These are phyloP conservation scores for Lentinula guzmanii DNA, from an alignment of 768 basidiomycete genomes.

Conservation along the genomic window DNA sequence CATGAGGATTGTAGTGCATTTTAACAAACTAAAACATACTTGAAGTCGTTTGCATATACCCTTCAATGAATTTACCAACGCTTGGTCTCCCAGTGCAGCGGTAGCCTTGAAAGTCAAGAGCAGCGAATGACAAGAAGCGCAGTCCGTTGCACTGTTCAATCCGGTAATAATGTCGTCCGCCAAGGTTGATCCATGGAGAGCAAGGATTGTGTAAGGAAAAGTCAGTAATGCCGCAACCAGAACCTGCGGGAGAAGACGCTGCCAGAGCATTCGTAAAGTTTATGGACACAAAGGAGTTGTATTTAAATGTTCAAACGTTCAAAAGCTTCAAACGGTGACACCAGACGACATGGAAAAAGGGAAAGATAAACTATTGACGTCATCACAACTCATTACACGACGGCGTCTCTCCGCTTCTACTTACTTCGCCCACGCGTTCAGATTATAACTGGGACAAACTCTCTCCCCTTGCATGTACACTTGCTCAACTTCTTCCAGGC, in stretches of 20 bases:
- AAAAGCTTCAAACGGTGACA: background rate
- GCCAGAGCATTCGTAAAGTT: background rate
- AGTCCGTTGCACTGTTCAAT: conserved; percentile 39
- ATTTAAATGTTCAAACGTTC: background rate
- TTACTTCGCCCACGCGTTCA: too few species aligned
- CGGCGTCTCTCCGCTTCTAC: too few species aligned
- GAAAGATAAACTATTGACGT: too few species aligned
- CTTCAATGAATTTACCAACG: conserved; percentile 37
- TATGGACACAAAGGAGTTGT: background rate
- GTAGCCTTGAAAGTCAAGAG: conserved; percentile 39
- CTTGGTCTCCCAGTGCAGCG: conserved; percentile 41
- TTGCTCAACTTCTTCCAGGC: too few species aligned
- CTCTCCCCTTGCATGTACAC: too few species aligned
- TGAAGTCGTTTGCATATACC: conserved; percentile 37
- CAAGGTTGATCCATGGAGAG: background rate
- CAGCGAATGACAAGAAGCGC: conserved; percentile 45
- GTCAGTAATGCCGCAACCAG: background rate
- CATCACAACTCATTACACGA: too few species aligned
- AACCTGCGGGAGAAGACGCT: background rate
- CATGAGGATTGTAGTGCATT: background rate
- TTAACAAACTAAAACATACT: conserved; percentile 18
- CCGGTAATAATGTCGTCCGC: conserved; percentile 29
- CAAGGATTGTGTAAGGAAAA: background rate
- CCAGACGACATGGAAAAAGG: too few species aligned
- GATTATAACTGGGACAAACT: too few species aligned